Evolutionary conservation across 2,329 filamentous ascomycete genomes (phyloP).

Genomic region (Epicoccum sorghinum): DNA sequence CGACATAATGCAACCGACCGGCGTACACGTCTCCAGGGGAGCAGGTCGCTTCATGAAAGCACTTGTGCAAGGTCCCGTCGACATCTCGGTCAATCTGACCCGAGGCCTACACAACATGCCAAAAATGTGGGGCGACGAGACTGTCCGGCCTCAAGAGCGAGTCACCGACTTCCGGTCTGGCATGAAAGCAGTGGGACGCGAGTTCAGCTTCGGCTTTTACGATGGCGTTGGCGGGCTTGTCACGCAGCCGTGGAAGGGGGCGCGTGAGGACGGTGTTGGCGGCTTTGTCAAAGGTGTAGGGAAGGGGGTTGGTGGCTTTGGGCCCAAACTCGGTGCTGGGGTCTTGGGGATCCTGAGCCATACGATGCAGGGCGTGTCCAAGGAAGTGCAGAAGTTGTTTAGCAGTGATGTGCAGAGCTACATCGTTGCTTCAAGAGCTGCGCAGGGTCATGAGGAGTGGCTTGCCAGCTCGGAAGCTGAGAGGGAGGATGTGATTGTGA

Average conservation of each 20-base stretch:
- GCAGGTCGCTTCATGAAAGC: constrained; percentile 14
- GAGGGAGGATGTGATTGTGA: constrained; percentile 19
- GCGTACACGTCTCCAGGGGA: constrained; percentile 22
- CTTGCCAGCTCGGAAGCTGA: constrained; percentile 22
- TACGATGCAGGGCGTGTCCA: constrained; percentile 24
- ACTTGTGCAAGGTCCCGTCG: constrained; percentile 20
- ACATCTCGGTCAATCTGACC: constrained; percentile 21
- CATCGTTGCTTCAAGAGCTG: constrained; percentile 20
- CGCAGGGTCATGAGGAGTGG: constrained; percentile 31
- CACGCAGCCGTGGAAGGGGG: constrained; percentile 28
- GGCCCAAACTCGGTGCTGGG: constrained; percentile 30
- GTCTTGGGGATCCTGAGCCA: constrained; percentile 22
- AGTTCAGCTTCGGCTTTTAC: constrained; percentile 31
- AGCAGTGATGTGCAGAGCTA: constrained; percentile 13
- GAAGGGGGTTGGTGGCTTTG: constrained; percentile 33
- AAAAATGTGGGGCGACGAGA: constrained; percentile 32
- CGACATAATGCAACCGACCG: constrained; percentile 31
- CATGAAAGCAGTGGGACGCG: constrained; percentile 24
- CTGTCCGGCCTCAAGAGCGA: constrained; percentile 24
- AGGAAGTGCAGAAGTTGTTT: constrained; percentile 20
- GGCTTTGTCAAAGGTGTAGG: constrained; percentile 35
- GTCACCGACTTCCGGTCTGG: constrained; percentile 29
- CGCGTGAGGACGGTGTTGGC: constrained; percentile 24
- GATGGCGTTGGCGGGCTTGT: constrained; percentile 33
- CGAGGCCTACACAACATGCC: constrained; percentile 30